A percentile compares a stretch with the other conserved stretches of the same genome.
Evolutionary conservation across 2,329 filamentous ascomycete genomes (phyloP).

Genomic region (Helicocarpus griseus): DNA sequence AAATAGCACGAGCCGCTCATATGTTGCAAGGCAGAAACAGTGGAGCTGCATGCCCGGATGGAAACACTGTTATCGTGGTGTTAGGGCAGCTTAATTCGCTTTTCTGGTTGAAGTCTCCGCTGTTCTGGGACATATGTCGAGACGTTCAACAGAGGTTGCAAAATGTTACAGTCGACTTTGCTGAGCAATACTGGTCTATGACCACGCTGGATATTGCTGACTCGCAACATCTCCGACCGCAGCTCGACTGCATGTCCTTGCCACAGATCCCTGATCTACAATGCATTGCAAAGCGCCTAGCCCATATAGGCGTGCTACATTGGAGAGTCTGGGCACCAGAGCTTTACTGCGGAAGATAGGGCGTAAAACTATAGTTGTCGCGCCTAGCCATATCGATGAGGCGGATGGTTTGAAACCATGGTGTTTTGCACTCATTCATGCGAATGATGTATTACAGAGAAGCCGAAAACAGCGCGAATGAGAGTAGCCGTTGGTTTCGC

Average conservation of each 20-base stretch:
- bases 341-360: slow-evolving; percentile 45
- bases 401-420: not conserved
- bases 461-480: not conserved
- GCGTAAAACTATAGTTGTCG: not conserved
- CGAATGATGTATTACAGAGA: not conserved
- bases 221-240: slow-evolving; percentile 25
- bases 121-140: slow-evolving; percentile 20
- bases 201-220: slow-evolving; percentile 36
- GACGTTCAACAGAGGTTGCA: slow-evolving; percentile 25
- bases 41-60: slow-evolving; percentile 20
- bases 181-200: slow-evolving; percentile 31
- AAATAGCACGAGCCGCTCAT: slow-evolving; percentile 29
- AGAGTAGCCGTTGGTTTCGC: not conserved
- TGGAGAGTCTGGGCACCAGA: slow-evolving; percentile 81
- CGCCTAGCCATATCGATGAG: not conserved
- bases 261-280: slow-evolving; percentile 15
- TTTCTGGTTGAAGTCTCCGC: slow-evolving; percentile 22
- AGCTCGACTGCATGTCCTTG: slow-evolving; percentile 9
- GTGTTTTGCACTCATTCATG: too few species aligned
- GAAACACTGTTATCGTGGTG: slow-evolving; percentile 25
- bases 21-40: slow-evolving; percentile 3
- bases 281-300: slow-evolving; percentile 61
- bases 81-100: slow-evolving; percentile 22
- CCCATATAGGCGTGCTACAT: slow-evolving; percentile 75
- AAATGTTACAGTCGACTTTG: slow-evolving; percentile 21